A percentile compares a stretch with the other conserved stretches of the same genome.
These are phyloP conservation scores for Penicillium chermesinum DNA, from an alignment of 495 filamentous ascomycete species.

Conservation along the genomic window DNA sequence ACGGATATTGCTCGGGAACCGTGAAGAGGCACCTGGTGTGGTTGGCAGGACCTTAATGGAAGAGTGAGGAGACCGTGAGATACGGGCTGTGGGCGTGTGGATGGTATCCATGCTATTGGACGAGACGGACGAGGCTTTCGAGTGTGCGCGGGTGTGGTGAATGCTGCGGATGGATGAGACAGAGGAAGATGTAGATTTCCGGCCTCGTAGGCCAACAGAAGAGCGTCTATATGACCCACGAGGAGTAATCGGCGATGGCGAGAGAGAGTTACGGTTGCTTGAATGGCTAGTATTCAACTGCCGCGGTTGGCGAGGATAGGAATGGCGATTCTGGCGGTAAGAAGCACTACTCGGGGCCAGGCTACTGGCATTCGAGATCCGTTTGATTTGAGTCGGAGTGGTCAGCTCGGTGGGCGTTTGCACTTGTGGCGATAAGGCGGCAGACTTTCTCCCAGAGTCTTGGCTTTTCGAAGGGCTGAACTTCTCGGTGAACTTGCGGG, in stretches of 20 bases:
- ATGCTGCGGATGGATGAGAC: conserved; percentile 90
- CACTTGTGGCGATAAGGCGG: conserved; percentile 16
- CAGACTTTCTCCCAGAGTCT: conserved; percentile 30
- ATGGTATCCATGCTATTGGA: conserved; percentile 69
- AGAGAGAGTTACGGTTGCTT: conserved; percentile 74
- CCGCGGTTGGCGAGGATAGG: conserved; percentile 46
- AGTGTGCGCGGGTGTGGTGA: conserved; percentile 80
- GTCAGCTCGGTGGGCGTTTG: conserved; percentile 22
- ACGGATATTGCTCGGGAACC: conserved; percentile 83
- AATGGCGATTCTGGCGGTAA: conserved; percentile 42
- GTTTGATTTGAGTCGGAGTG: conserved; percentile 42
- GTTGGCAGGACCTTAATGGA: conserved; percentile 93
- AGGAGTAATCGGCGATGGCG: conserved; percentile 84
- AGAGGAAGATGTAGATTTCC: conserved; percentile 95
- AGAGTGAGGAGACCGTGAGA: conserved; percentile 70
- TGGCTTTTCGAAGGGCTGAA: conserved; percentile 40
- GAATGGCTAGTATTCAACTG: conserved; percentile 49
- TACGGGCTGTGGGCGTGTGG: conserved; percentile 60
- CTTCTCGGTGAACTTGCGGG: conserved; percentile 41
- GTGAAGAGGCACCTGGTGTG: conserved; percentile 68
- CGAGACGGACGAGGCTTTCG: conserved; percentile 89
- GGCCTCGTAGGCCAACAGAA: conserved; percentile 72
- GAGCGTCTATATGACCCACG: conserved; percentile 74
- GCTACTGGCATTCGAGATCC: conserved; percentile 42
- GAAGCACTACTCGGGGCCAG: conserved; percentile 44